Evolutionary conservation across 176 grass and related monocot genomes (phyloP), one percentile per base, ranked within the genome.

Genomic region (Oropetium thomaeum): DNA sequence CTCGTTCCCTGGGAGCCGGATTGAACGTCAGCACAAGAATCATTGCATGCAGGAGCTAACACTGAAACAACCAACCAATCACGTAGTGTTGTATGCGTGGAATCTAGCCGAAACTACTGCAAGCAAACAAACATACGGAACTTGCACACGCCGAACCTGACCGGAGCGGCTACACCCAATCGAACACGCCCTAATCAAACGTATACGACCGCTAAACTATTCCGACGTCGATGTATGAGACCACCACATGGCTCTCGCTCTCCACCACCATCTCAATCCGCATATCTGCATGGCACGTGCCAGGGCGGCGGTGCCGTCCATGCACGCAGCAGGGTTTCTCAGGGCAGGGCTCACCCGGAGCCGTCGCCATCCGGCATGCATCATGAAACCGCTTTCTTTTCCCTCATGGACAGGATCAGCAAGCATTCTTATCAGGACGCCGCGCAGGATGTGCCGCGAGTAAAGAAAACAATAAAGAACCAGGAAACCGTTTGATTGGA

Each of bases 111-210:
- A n/a, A n/a, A n/a, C n/a, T n/a, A n/a, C n/a, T n/a, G n/a, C n/a
- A n/a, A n/a, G n/a, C n/a, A n/a, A n/a, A n/a, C n/a, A n/a, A n/a
- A n/a, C n/a, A n/a, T n/a, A n/a, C n/a, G n/a, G n/a, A n/a, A n/a
- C n/a, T n/a, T n/a, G n/a, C n/a, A n/a, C n/a, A n/a, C n/a, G n/a
- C n/a, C n/a, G n/a, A n/a, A n/a, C n/a, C n/a, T n/a, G n/a, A n/a
- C n/a, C n/a, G n/a, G n/a, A n/a, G n/a, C n/a, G n/a, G n/a, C n/a
- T n/a, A n/a, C n/a, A n/a, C n/a, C n/a, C n/a, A n/a, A n/a, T n/a
- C n/a, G n/a, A n/a, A n/a, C n/a, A n/a, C n/a, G n/a, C n/a, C n/a
- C 51, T 74, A 80, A 43, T 58, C 75, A 55, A 87, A 73, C 59
- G 1, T 19, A 7, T 22, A 22, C 10, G 32, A 0, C 20, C 4